phyloP scores from a whole-genome alignment of 2,329 filamentous ascomycete genomes.

The Alternaria triticimaculans region DNA sequence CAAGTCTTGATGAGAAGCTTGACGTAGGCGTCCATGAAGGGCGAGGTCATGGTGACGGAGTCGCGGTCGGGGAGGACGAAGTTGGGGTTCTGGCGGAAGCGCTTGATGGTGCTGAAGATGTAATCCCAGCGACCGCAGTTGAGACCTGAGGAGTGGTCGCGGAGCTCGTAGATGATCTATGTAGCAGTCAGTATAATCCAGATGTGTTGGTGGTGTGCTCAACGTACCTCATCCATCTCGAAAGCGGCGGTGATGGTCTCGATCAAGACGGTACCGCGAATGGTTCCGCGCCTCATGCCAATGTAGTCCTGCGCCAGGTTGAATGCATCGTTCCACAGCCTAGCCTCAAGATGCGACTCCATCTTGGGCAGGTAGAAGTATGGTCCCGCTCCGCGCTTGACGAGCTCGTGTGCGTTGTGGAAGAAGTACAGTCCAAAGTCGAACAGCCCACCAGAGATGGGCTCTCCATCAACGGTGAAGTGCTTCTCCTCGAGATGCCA shows the following conservation, averaged over 20 bases:
- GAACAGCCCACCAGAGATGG: slow-evolving; percentile 90
- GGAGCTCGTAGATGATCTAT: slow-evolving; percentile 95
- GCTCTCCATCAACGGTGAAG: slow-evolving; percentile 91
- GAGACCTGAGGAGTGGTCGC: slow-evolving; percentile 92
- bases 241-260: slow-evolving; percentile 98
- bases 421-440: slow-evolving; percentile 99
- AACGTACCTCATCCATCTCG: slow-evolving; percentile 87
- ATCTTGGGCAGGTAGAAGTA: slow-evolving; percentile 99
- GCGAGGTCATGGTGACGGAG: slow-evolving; percentile 94
- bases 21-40: slow-evolving; percentile 98
- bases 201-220: neutral
- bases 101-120: slow-evolving; percentile 99
- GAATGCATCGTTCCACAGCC: slow-evolving; percentile 98
- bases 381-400: slow-evolving; percentile 82
- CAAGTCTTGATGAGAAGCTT: slow-evolving; percentile 98
- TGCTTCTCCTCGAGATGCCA: slow-evolving; percentile 99
- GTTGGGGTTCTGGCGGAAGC: slow-evolving; percentile 92
- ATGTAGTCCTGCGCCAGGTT: slow-evolving; percentile 94
- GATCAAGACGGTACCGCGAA: slow-evolving; percentile 93
- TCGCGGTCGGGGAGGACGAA: slow-evolving; percentile 94
- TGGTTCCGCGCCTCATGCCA: slow-evolving; percentile 86
- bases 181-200: slow-evolving; percentile 15
- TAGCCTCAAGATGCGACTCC: slow-evolving; percentile 95
- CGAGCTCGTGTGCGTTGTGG: slow-evolving; percentile 92
- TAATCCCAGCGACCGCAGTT: slow-evolving; percentile 99